Percentiles rank a stretch among this genome's conserved stretches.
phyloP scores from a whole-genome alignment of 768 basidiomycete species.

The Chalciporus pseudorubinellus region DNA sequence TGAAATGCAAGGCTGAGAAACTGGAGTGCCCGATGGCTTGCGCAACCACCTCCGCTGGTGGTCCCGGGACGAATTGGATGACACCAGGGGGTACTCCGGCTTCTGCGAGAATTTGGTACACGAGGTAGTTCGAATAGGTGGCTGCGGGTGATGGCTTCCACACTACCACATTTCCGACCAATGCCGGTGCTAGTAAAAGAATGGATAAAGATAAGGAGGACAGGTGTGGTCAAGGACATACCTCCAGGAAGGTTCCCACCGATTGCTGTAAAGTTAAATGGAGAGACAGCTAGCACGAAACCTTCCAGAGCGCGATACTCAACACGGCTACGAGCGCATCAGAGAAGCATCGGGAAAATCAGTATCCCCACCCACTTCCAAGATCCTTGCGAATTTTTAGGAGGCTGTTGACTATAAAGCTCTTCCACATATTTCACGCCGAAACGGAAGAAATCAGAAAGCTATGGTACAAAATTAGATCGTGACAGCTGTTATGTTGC shows the following conservation, averaged over 20 bases:
- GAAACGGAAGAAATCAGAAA: slow-evolving; percentile 93
- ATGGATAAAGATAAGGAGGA: neutral
- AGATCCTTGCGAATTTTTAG: slow-evolving; percentile 77
- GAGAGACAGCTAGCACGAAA: slow-evolving; percentile 95
- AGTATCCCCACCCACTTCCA: slow-evolving; percentile 78
- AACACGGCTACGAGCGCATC: slow-evolving; percentile 59
- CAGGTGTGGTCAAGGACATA: slow-evolving; percentile 18
- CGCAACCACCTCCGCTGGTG: slow-evolving; percentile 79
- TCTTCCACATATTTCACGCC: slow-evolving; percentile 97
- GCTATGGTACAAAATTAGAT: slow-evolving; percentile 36
- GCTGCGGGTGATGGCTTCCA: slow-evolving; percentile 99
- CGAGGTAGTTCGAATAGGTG: slow-evolving; percentile 91
- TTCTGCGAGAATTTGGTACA: slow-evolving; percentile 88
- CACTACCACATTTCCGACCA: slow-evolving; percentile 91
- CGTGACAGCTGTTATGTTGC: neutral
- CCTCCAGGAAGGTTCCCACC: slow-evolving; percentile 89
- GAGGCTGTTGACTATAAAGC: slow-evolving; percentile 86
- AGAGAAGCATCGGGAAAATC: neutral
- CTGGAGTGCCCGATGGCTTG: slow-evolving; percentile 75
- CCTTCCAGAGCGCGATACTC: slow-evolving; percentile 99
- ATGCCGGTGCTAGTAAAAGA: slow-evolving; percentile 63
- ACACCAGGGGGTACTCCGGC: slow-evolving; percentile 93
- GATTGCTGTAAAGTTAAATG: slow-evolving; percentile 98
- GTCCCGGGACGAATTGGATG: slow-evolving; percentile 95
- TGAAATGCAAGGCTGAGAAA: slow-evolving; percentile 94